phyloP scores from a whole-genome alignment of 306 rosid genomes.

The Amphicarpaea edgeworthii region DNA sequence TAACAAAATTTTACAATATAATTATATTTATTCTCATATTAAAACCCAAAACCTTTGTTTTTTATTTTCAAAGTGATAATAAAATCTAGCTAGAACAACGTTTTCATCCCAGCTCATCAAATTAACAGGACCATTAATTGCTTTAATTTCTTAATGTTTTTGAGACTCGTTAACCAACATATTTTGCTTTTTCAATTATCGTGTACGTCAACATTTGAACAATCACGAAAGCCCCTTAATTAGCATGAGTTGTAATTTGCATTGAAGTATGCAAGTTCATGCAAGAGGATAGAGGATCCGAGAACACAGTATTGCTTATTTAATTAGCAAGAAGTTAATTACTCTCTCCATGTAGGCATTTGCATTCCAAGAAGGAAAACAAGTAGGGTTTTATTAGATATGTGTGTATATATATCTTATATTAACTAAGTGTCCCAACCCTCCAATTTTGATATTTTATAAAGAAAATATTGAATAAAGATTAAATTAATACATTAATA shows the following conservation, averaged over 20 bases:
- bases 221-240: not conserved
- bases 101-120: constrained; percentile 1
- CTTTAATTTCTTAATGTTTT: not conserved
- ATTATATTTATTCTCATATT: too few species aligned
- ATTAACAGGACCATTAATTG: not conserved
- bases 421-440: not conserved
- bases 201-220: constrained; percentile 6
- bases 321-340: not conserved
- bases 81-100: not conserved
- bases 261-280: not conserved
- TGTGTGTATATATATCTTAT: not conserved
- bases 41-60: not conserved
- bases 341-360: not conserved
- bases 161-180: not conserved
- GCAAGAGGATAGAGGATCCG: not conserved
- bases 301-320: not conserved
- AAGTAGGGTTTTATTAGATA: not conserved
- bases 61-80: not conserved
- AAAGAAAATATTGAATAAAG: not conserved
- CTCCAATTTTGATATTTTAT: not conserved
- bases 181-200: not conserved
- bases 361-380: not conserved
- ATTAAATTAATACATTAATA: not conserved
- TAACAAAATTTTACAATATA: too few species aligned
- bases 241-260: constrained; percentile 26